phyloP scores from a whole-genome alignment of 1,139 yeast genomes.

The Nadsonia commutata region DNA sequence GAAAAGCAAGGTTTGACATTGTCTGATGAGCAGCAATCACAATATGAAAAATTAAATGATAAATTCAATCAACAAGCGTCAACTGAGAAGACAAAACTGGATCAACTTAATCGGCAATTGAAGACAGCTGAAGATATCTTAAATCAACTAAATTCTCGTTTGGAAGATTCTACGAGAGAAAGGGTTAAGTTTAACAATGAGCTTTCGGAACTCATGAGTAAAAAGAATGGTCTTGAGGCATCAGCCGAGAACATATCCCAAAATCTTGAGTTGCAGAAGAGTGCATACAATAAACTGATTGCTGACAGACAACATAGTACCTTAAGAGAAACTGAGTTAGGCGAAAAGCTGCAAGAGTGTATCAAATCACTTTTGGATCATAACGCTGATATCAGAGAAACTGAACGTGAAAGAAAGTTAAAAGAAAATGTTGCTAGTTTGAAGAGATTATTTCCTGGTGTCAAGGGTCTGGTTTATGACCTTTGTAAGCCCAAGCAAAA shows the following conservation, averaged over 20 bases:
- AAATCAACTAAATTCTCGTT: not conserved
- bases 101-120: slow-evolving; percentile 15
- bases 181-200: slow-evolving; percentile 13
- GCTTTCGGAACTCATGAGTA: slow-evolving; percentile 16
- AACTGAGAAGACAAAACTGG: slow-evolving; percentile 17
- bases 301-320: slow-evolving; percentile 32
- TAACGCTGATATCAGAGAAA: slow-evolving; percentile 62
- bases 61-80: slow-evolving; percentile 26
- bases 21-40: slow-evolving; percentile 37
- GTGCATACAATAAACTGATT: slow-evolving; percentile 18
- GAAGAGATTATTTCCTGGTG: slow-evolving; percentile 65
- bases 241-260: slow-evolving; percentile 17
- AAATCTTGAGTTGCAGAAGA: slow-evolving; percentile 28
- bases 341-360: slow-evolving; percentile 50
- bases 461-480: slow-evolving; percentile 67
- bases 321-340: slow-evolving; percentile 39
- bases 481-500: slow-evolving; percentile 67
- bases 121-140: slow-evolving; percentile 16
- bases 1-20: slow-evolving; percentile 20
- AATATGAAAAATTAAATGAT: slow-evolving; percentile 48
- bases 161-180: slow-evolving; percentile 18
- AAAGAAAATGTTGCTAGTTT: slow-evolving; percentile 60
- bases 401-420: slow-evolving; percentile 49
- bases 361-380: slow-evolving; percentile 53
- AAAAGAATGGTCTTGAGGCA: slow-evolving; percentile 19